Conservation (phyloP, 345 rosid genomes). For the Xanthoceras sorbifolium region DNA sequence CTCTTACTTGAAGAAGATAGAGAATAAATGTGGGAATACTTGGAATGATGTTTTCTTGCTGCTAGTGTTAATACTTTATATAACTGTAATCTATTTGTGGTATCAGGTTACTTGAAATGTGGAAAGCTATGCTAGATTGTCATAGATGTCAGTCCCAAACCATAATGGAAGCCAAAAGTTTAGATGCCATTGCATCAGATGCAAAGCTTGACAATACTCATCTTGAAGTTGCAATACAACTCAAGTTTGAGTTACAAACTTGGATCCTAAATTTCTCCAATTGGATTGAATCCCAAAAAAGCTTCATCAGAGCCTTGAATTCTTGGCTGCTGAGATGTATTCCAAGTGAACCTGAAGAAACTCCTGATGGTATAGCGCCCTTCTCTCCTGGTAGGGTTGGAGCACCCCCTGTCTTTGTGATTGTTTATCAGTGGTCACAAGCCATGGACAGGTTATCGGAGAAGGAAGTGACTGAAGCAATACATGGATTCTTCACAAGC, state of each 20-base stretch:
- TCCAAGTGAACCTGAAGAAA: constrained; percentile 48
- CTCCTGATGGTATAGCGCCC: constrained; percentile 35
- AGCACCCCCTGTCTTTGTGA: constrained; percentile 51
- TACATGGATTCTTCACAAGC: constrained; percentile 25
- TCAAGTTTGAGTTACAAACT: constrained; percentile 58
- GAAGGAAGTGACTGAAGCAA: constrained; percentile 41
- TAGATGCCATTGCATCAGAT: constrained; percentile 38
- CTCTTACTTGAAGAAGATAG: too few species aligned
- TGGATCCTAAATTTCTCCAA: constrained; percentile 49
- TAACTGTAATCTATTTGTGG: neutral
- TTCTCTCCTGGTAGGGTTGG: constrained; percentile 40
- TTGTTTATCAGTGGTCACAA: constrained; percentile 52
- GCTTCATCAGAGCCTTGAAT: constrained; percentile 61
- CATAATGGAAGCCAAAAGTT: constrained; percentile 42
- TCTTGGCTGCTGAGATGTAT: constrained; percentile 65
- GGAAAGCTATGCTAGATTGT: constrained; percentile 68
- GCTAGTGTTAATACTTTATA: neutral
- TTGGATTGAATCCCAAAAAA: constrained; percentile 58
- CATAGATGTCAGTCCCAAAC: constrained; percentile 46
- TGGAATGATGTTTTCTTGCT: neutral
- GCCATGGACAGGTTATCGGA: constrained; percentile 41
- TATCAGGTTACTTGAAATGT: constrained; percentile 58
- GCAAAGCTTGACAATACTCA: constrained; percentile 35
- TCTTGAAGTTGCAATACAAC: constrained; percentile 54
- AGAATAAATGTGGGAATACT: neutral